Conservation (phyloP, 345 rosid species). For the Barbarea vulgaris region DNA sequence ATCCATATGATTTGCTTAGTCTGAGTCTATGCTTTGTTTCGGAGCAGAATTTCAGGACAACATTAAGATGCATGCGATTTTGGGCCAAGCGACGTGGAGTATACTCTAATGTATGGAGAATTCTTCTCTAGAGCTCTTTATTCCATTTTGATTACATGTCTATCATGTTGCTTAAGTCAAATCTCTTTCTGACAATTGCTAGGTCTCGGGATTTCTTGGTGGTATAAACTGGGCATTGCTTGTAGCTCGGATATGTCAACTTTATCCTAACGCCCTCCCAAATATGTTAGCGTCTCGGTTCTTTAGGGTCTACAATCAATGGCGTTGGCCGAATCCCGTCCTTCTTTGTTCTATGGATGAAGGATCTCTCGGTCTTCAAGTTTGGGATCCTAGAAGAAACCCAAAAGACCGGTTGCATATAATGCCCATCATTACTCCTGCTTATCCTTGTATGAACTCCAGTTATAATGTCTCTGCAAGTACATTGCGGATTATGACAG, state of each 20-base stretch:
- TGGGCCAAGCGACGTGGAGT: slow-evolving; percentile 99
- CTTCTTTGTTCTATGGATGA: slow-evolving; percentile 89
- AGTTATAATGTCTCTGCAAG: slow-evolving; percentile 94
- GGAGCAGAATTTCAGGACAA: slow-evolving; percentile 81
- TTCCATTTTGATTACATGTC: background rate
- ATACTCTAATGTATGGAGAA: slow-evolving; percentile 80
- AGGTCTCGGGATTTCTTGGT: slow-evolving; percentile 99
- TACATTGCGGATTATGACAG: slow-evolving; percentile 86
- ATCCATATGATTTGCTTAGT: slow-evolving; percentile 4
- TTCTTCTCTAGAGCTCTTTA: slow-evolving; percentile 18
- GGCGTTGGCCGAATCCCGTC: slow-evolving; percentile 99
- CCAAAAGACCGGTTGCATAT: slow-evolving; percentile 79
- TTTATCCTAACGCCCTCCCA: slow-evolving; percentile 95
- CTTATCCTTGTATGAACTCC: slow-evolving; percentile 96
- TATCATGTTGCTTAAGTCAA: slow-evolving; percentile 14
- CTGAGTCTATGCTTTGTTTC: slow-evolving; percentile 31
- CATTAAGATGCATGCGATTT: slow-evolving; percentile 90
- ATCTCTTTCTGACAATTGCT: slow-evolving; percentile 21
- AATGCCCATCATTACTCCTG: slow-evolving; percentile 99
- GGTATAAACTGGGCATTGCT: slow-evolving; percentile 99
- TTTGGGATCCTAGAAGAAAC: slow-evolving; percentile 97
- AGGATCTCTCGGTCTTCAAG: slow-evolving; percentile 86
- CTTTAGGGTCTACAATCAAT: slow-evolving; percentile 89
- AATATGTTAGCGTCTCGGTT: slow-evolving; percentile 90
- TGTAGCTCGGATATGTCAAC: slow-evolving; percentile 98